Conservation (phyloP, 2,329 filamentous ascomycete genomes). For the Berkeleyomyces basicola region DNA sequence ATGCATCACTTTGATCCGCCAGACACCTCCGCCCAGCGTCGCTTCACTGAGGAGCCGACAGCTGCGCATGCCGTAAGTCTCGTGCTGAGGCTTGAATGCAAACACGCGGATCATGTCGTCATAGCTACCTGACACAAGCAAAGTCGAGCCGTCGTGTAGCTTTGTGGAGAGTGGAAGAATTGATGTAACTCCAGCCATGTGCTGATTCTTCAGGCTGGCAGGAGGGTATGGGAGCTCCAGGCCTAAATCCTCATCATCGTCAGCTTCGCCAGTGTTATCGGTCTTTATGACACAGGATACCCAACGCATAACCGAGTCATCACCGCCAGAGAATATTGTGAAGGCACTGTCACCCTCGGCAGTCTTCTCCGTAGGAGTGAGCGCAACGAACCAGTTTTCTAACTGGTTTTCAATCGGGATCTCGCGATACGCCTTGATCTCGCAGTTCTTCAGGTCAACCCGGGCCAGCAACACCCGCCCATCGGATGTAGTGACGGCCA, state of each 20-base stretch:
- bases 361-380: slow-evolving; percentile 25
- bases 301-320: slow-evolving; percentile 49
- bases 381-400: slow-evolving; percentile 60
- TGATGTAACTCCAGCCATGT: slow-evolving; percentile 73
- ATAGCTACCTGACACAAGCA: slow-evolving; percentile 78
- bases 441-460: slow-evolving; percentile 26
- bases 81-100: slow-evolving; percentile 27
- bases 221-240: slow-evolving; percentile 17
- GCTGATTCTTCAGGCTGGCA: slow-evolving; percentile 28
- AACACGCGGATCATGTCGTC: slow-evolving; percentile 68
- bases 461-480: slow-evolving; percentile 43
- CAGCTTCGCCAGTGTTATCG: slow-evolving; percentile 12
- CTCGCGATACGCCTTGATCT: slow-evolving; percentile 21
- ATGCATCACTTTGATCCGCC: slow-evolving; percentile 55
- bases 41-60: slow-evolving; percentile 42
- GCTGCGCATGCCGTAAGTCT: slow-evolving; percentile 26
- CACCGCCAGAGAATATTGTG: slow-evolving; percentile 52
- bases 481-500: slow-evolving; percentile 57
- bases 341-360: slow-evolving; percentile 17
- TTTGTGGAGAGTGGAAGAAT: slow-evolving; percentile 51
- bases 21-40: slow-evolving; percentile 67
- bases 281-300: slow-evolving; percentile 19
- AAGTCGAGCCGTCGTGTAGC: slow-evolving; percentile 27
- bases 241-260: slow-evolving; percentile 4
- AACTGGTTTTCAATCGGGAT: slow-evolving; percentile 35